Evolutionary conservation across 108 stramenopile species (phyloP).

Genomic region (Nitzschia palea): DNA sequence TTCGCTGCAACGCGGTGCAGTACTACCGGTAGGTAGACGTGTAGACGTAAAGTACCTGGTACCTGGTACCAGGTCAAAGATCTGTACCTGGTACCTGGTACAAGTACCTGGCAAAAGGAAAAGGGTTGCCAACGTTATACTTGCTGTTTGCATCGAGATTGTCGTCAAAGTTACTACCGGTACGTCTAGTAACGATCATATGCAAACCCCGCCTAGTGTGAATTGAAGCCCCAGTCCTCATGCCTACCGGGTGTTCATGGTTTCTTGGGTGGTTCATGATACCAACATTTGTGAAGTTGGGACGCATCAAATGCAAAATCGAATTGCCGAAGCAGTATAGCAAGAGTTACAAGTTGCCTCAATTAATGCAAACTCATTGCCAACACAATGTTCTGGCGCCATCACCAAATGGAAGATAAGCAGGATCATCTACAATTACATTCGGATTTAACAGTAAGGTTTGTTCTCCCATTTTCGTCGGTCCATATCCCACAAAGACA

Average conservation of each 20-base stretch:
- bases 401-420: constrained; percentile 90
- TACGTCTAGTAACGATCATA: constrained; percentile 83
- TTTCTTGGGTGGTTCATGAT: constrained; percentile 53
- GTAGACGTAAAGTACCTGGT: too few relatives aligned
- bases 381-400: constrained; percentile 96
- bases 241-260: constrained; percentile 92
- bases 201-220: constrained; percentile 92
- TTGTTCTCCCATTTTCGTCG: constrained; percentile 76
- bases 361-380: constrained; percentile 94
- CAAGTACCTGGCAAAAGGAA: too few relatives aligned
- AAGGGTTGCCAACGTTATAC: too few relatives aligned
- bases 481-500: constrained; percentile 92
- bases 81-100: background rate
- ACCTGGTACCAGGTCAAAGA: background rate
- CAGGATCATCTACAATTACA: constrained; percentile 88
- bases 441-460: constrained; percentile 95
- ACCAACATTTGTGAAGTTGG: constrained; percentile 22
- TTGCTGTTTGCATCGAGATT: too few relatives aligned
- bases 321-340: constrained; percentile 87
- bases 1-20: too few relatives aligned
- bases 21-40: too few relatives aligned
- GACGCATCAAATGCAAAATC: constrained; percentile 91
- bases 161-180: too few relatives aligned
- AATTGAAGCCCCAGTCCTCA: constrained; percentile 95
- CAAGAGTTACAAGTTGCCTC: constrained; percentile 92